Percentiles rank a stretch among this genome's conserved stretches.
Conservation (phyloP, 306 rosid genomes). For the Sesbania bispinosa region DNA sequence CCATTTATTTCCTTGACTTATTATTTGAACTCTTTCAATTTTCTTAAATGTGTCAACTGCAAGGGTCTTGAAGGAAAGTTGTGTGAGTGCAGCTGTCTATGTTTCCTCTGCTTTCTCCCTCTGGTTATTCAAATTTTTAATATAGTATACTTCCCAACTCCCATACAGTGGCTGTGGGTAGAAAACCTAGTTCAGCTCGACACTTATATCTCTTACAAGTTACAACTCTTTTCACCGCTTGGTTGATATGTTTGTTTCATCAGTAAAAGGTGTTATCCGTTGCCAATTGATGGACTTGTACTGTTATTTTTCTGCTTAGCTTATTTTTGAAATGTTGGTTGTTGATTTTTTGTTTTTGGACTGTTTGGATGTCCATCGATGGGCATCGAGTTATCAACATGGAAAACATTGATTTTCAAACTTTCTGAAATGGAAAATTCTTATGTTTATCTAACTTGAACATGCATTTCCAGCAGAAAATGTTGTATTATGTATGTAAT, state of each 20-base stretch:
- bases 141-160: neutral
- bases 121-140: neutral
- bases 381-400: no score
- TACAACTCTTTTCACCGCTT: neutral
- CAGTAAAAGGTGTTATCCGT: neutral
- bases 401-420: slow-evolving; percentile 3
- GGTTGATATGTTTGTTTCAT: slow-evolving; percentile 10
- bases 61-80: neutral
- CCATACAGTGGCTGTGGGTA: neutral
- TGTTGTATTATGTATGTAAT: slow-evolving; percentile 1
- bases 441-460: neutral
- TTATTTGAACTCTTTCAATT: neutral
- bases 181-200: neutral
- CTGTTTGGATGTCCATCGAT: neutral
- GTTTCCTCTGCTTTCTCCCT: neutral
- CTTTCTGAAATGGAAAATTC: neutral
- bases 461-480: neutral
- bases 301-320: neutral
- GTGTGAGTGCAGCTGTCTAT: neutral
- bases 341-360: slow-evolving; percentile 13
- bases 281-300: slow-evolving; percentile 1
- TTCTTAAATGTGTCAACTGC: neutral
- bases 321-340: neutral
- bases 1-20: neutral
- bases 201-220: neutral